Percentiles rank a stretch among this genome's conserved stretches.
Evolutionary conservation across 495 filamentous ascomycete species (phyloP).

Genomic region (Neurospora sp.): DNA sequence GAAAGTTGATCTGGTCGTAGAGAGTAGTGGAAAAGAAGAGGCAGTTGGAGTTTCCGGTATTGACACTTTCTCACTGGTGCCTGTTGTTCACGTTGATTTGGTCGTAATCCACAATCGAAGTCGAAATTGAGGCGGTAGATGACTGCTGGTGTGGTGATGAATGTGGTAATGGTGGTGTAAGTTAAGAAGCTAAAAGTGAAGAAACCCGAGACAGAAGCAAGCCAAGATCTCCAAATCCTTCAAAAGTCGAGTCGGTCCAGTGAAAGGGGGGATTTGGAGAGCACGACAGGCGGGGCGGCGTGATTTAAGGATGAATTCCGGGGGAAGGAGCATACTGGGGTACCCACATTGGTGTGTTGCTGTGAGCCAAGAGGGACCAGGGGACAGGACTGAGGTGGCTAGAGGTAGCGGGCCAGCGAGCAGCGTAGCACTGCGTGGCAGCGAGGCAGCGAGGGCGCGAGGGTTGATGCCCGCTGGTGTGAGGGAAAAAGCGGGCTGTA

Average conservation of each 20-base stretch:
- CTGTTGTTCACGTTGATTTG: neutral
- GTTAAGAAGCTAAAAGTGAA: neutral
- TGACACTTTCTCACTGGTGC: neutral
- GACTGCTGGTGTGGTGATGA: neutral
- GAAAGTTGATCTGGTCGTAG: neutral
- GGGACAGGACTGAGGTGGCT: neutral
- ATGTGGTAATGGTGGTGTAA: neutral
- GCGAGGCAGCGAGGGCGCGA: neutral
- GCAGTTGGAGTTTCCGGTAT: neutral
- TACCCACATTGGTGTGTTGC: neutral
- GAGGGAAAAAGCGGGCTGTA: neutral
- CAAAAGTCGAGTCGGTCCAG: neutral
- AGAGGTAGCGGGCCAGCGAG: neutral
- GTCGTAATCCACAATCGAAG: neutral
- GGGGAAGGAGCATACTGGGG: neutral
- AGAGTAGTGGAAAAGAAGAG: neutral
- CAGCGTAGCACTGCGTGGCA: neutral
- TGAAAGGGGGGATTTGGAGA: constrained; percentile 10
- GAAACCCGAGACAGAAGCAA: neutral
- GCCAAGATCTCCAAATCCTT: neutral
- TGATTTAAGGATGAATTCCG: constrained; percentile 7
- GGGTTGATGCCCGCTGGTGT: neutral
- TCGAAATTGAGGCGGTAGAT: neutral
- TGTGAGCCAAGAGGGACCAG: neutral
- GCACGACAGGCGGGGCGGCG: constrained; percentile 12